Evolutionary conservation across 2,329 filamentous ascomycete species (phyloP).

Genomic region (Fusarium verticillioides): DNA sequence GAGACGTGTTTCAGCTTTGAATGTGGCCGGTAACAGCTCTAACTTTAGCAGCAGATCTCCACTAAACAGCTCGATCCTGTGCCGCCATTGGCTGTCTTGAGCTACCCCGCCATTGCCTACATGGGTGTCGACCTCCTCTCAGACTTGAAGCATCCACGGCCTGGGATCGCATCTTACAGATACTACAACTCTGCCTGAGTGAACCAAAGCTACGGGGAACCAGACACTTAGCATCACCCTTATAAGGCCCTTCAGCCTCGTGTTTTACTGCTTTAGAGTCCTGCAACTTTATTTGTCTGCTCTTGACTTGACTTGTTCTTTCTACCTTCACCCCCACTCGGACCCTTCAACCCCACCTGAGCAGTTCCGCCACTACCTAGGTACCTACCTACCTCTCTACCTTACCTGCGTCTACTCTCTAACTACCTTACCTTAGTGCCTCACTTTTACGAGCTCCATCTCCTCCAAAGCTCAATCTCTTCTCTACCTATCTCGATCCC

Average conservation of each 20-base stretch:
- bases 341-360: conserved; percentile 38
- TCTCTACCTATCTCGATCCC: not conserved
- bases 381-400: not conserved
- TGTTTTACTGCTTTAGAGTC: not conserved
- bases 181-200: conserved; percentile 17
- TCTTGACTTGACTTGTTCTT: conserved; percentile 1
- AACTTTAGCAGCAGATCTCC: conserved; percentile 24
- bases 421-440: not conserved
- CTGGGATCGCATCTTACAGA: not conserved
- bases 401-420: not conserved
- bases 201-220: conserved; percentile 2
- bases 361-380: conserved; percentile 15
- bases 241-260: conserved; percentile 2
- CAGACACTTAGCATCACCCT: not conserved
- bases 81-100: conserved; percentile 10
- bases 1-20: conserved; percentile 40
- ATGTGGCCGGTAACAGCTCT: conserved; percentile 16
- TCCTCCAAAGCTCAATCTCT: not conserved
- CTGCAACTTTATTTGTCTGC: not conserved
- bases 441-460: conserved; percentile 17
- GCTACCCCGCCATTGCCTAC: conserved; percentile 37
- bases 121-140: conserved; percentile 22
- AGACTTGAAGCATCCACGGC: conserved; percentile 22
- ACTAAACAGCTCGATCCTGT: conserved; percentile 12
- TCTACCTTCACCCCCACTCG: conserved; percentile 24